A percentile compares a stretch with the other conserved stretches of the same genome.
These are phyloP conservation scores for Xylariales sp. DNA, from an alignment of 2,329 filamentous ascomycete species.

Conservation along the genomic window DNA sequence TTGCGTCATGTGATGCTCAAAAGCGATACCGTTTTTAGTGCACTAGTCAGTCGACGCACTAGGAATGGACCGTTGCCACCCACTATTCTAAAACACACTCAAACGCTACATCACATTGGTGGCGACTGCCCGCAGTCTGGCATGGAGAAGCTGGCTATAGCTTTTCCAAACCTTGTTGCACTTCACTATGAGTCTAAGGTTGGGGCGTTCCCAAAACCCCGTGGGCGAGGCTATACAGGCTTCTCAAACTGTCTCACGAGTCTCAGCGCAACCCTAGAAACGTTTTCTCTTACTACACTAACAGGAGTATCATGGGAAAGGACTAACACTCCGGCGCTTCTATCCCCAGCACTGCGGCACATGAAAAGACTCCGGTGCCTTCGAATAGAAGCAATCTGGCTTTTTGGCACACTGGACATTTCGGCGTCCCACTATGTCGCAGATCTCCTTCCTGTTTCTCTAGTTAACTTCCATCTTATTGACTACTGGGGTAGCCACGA, in stretches of 20 bases:
- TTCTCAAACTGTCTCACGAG: conserved; percentile 9
- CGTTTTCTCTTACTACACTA: conserved; percentile 10
- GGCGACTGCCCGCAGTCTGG: conserved; percentile 9
- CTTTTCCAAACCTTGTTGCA: conserved; percentile 10
- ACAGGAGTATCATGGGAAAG: conserved; percentile 9
- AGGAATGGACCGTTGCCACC: conserved; percentile 10
- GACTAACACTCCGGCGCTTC: conserved; percentile 10
- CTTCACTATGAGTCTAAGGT: conserved; percentile 10
- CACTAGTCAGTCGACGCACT: conserved; percentile 8
- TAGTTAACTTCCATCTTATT: conserved; percentile 10
- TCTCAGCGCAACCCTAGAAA: conserved; percentile 10
- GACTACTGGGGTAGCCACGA: conserved; percentile 10
- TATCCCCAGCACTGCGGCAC: conserved; percentile 10
- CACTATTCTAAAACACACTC: conserved; percentile 10
- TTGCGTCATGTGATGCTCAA: conserved; percentile 11
- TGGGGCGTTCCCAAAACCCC: conserved; percentile 10
- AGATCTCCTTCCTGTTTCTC: conserved; percentile 10
- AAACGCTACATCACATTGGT: conserved; percentile 9
- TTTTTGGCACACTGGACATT: conserved; percentile 10
- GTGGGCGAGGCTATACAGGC: conserved; percentile 10
- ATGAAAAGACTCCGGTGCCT: conserved; percentile 10
- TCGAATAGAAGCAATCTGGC: conserved; percentile 10
- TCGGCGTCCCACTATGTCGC: conserved; percentile 9
- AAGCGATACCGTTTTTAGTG: conserved; percentile 9
- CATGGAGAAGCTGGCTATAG: conserved; percentile 9